A percentile compares a stretch with the other conserved stretches of the same genome.
These are phyloP conservation scores for Lactuca sativa DNA, from an alignment of 129 eudicot species.

Conservation along the genomic window DNA sequence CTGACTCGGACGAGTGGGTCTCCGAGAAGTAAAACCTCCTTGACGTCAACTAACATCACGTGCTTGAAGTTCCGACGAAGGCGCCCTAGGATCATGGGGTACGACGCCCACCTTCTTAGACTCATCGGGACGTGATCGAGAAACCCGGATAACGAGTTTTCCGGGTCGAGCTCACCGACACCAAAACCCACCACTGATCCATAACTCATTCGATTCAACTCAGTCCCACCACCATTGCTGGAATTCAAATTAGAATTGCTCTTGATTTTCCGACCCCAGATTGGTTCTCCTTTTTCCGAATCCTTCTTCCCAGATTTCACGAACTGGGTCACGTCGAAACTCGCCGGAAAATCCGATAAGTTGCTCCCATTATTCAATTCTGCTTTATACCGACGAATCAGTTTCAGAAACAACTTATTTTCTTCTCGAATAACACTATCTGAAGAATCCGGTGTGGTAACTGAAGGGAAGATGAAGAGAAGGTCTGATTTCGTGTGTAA, in stretches of 20 bases:
- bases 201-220: conserved; percentile 58
- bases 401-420: conserved; percentile 42
- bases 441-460: conserved; percentile 21
- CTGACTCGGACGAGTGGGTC: conserved; percentile 70
- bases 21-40: conserved; percentile 52
- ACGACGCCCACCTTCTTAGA: conserved; percentile 82
- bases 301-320: conserved; percentile 37
- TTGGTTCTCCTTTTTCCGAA: conserved; percentile 47
- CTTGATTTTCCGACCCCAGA: conserved; percentile 65
- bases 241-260: conserved; percentile 23
- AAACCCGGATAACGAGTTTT: conserved; percentile 70
- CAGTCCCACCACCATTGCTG: conserved; percentile 25
- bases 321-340: conserved; percentile 54
- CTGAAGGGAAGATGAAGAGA: conserved; percentile 48
- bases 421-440: conserved; percentile 47
- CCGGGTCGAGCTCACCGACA: conserved; percentile 86
- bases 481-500: conserved; percentile 63
- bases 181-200: conserved; percentile 86
- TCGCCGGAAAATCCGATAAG: conserved; percentile 15
- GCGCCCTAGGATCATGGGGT: conserved; percentile 86
- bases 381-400: conserved; percentile 24
- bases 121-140: conserved; percentile 72
- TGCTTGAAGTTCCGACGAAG: conserved; percentile 68
- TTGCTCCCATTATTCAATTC: conserved; percentile 14
- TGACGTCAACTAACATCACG: conserved; percentile 56